Evolutionary conservation across 2,329 filamentous ascomycete species (phyloP).

Genomic region (Penicillium rolfsii): DNA sequence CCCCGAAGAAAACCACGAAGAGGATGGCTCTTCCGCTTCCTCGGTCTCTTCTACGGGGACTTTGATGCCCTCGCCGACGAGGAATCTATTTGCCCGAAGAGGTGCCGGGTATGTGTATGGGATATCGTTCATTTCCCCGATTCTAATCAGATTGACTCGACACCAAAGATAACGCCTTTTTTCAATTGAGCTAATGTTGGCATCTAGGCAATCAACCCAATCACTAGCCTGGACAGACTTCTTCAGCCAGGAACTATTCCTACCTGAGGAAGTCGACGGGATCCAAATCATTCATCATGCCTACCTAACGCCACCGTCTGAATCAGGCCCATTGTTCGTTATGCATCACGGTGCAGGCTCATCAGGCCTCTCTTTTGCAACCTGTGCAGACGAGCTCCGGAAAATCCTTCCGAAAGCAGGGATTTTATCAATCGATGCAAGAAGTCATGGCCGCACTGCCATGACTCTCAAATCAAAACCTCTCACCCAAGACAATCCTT

Average conservation of each 20-base stretch:
- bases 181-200: neutral
- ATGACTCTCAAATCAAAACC: conserved; percentile 18
- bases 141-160: neutral
- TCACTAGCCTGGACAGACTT: conserved; percentile 85
- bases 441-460: conserved; percentile 76
- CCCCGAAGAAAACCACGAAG: conserved; percentile 35
- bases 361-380: conserved; percentile 87
- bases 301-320: conserved; percentile 79
- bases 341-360: conserved; percentile 95
- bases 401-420: conserved; percentile 78
- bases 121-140: no score
- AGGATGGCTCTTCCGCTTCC: conserved; percentile 73
- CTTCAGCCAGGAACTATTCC: conserved; percentile 83
- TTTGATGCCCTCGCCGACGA: conserved; percentile 76
- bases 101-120: conserved; percentile 58
- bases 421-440: conserved; percentile 80
- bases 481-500: conserved; percentile 8
- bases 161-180: neutral
- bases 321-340: conserved; percentile 79
- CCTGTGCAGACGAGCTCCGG: conserved; percentile 75
- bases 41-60: conserved; percentile 93
- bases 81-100: conserved; percentile 72
- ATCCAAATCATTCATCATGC: conserved; percentile 71
- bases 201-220: conserved; percentile 45
- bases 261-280: conserved; percentile 50